Conservation (phyloP, 2,329 filamentous ascomycete genomes). For the Endoconidiophora polonica region DNA sequence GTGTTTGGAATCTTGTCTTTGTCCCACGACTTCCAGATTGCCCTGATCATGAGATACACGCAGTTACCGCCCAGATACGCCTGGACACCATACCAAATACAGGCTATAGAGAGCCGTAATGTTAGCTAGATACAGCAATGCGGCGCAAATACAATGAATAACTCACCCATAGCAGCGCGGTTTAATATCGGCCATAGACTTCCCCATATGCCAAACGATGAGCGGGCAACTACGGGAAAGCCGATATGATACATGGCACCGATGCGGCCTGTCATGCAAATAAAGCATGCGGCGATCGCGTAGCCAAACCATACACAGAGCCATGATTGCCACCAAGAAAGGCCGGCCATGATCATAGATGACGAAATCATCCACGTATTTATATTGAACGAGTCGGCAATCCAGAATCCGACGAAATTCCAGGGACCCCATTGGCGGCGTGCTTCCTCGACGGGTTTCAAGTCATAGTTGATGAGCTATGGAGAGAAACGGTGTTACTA, state of each 20-base stretch:
- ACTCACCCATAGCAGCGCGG: constrained; percentile 56
- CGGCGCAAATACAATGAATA: not conserved
- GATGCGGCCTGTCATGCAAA: constrained; percentile 64
- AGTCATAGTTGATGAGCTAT: constrained; percentile 63
- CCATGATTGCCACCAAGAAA: constrained; percentile 88
- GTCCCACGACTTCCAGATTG: constrained; percentile 61
- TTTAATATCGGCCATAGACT: constrained; percentile 81
- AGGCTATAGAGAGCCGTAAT: constrained; percentile 29
- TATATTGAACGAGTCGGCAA: constrained; percentile 73
- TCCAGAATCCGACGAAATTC: constrained; percentile 83
- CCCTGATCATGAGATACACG: constrained; percentile 73
- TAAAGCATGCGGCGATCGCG: constrained; percentile 56
- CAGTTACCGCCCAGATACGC: constrained; percentile 72
- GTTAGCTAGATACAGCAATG: constrained; percentile 5
- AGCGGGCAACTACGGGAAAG: constrained; percentile 63
- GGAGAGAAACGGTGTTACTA: constrained; percentile 1
- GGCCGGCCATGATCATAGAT: constrained; percentile 58
- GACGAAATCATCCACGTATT: constrained; percentile 92
- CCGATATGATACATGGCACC: constrained; percentile 79
- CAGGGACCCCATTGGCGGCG: constrained; percentile 70
- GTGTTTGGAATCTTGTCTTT: constrained; percentile 45
- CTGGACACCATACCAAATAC: constrained; percentile 79
- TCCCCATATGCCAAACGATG: constrained; percentile 81
- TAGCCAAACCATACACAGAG: constrained; percentile 83
- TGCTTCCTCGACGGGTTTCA: constrained; percentile 64